Conservation (phyloP, 202 grass and related monocot genomes). For the Bolboschoenoplectus hybrid region DNA sequence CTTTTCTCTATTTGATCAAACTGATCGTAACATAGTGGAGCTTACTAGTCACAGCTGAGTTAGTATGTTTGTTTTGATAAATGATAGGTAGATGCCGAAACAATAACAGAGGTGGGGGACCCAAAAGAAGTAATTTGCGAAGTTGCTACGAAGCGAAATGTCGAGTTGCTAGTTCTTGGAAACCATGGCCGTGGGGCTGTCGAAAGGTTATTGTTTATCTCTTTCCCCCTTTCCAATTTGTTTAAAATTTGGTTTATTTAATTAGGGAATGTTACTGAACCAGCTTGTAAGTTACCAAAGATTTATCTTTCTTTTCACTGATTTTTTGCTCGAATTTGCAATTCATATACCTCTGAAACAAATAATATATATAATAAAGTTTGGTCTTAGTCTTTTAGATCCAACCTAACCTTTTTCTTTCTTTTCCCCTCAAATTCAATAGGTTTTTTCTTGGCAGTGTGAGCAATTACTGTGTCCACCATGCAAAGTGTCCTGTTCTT, state of each 20-base stretch:
- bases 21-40: not conserved
- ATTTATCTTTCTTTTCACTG: not conserved
- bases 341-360: not conserved
- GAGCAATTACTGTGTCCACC: slow-evolving; percentile 60
- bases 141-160: slow-evolving; percentile 49
- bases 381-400: not conserved
- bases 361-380: not conserved
- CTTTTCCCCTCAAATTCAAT: slow-evolving; percentile 8
- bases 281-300: not conserved
- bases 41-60: not conserved
- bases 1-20: not conserved
- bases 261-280: not conserved
- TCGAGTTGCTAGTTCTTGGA: slow-evolving; percentile 68
- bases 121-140: slow-evolving; percentile 71
- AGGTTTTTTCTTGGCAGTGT: slow-evolving; percentile 60
- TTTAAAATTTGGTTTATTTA: not conserved
- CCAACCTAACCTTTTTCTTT: slow-evolving; percentile 6
- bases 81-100: slow-evolving; percentile 52
- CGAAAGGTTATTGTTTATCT: slow-evolving; percentile 46
- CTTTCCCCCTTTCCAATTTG: not conserved
- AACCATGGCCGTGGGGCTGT: slow-evolving; percentile 62
- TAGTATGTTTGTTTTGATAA: not conserved
- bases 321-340: not conserved
- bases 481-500: slow-evolving; percentile 58
- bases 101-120: slow-evolving; percentile 60